Base-by-base conservation (phyloP, 1,284 basidiomycete species). In the Wolfiporia cocos region DNA sequence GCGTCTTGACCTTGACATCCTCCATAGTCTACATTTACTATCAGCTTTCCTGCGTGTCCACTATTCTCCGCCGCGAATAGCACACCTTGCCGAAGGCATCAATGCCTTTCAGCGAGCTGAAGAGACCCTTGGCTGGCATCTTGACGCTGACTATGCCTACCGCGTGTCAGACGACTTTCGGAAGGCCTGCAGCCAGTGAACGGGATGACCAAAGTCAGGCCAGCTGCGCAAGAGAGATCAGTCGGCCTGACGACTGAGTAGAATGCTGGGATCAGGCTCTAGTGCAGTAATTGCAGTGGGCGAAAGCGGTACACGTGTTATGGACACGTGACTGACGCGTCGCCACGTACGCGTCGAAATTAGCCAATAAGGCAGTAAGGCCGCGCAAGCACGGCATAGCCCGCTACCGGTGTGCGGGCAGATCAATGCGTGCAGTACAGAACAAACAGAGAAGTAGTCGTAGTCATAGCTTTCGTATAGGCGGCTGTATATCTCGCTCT, bases 71-170 rank as follows among this genome's bases (percentile, higher is more conserved):
- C n/a, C n/a, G n/a, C n/a, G n/a, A n/a, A n/a, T n/a, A 42, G 41
- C 48, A 55, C 58, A 93, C 94, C 83, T 97, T 98, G 51, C 93
- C 94, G 72, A 99, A 99, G 64, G 94, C 95, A 73, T 99, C 94
- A 49, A 98, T 76, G 63, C 86, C 84, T 61, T 86, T 90, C 52
- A 90, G 73, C 52, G 72, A 75, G 41, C 73, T 74, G 57, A 87
- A 73, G 51, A 89, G 66, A 51, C 83, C 81, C 67, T 82, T 87
- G 49, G 85, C 85, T 26, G 44, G 44, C 86, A 66, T 66, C 7
- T 31, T 52, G 49, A 28, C 39, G 31, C 32, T 17, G 14, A 7
- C 7, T 9, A 14, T 28, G 26, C 7, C 14, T 28, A 28, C 26
- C 26, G 14, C 9, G 26, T 7, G 14, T 28, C 14, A 28, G 26